Percentiles rank a stretch among this genome's conserved stretches.
These are phyloP conservation scores for Mollisiaceae sp. DNA, from an alignment of 2,329 filamentous ascomycete species.

Conservation along the genomic window DNA sequence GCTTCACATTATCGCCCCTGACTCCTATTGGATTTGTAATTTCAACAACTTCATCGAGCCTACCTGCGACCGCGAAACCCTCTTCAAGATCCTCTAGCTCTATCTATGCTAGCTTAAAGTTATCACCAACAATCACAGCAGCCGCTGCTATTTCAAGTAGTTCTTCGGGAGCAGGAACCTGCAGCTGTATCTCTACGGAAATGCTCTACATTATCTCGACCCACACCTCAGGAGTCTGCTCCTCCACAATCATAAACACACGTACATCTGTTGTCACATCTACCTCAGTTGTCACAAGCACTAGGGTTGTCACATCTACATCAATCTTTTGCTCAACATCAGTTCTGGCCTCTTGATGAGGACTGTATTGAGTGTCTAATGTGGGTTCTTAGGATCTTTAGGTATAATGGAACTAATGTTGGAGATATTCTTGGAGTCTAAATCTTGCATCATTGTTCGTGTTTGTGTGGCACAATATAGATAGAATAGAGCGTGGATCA, in stretches of 20 bases:
- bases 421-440: background rate
- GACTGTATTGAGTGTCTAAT: background rate
- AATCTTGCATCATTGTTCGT: too few species aligned
- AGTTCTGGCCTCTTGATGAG: too few species aligned
- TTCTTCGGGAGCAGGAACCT: background rate
- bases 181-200: background rate
- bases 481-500: too few species aligned
- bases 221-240: conserved; percentile 1
- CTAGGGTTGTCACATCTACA: too few species aligned
- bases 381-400: too few species aligned
- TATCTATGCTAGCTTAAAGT: background rate
- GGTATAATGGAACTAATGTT: background rate
- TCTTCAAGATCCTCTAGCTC: conserved; percentile 2
- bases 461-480: too few species aligned
- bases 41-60: background rate
- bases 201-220: background rate
- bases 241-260: background rate
- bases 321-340: too few species aligned
- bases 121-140: background rate
- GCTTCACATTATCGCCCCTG: background rate
- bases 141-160: background rate
- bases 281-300: background rate
- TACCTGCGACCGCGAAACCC: background rate
- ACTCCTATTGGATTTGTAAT: background rate
- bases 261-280: background rate